Conservation (phyloP, 192 early-diverging fungal genomes). For the Powellomyces hirtus region DNA sequence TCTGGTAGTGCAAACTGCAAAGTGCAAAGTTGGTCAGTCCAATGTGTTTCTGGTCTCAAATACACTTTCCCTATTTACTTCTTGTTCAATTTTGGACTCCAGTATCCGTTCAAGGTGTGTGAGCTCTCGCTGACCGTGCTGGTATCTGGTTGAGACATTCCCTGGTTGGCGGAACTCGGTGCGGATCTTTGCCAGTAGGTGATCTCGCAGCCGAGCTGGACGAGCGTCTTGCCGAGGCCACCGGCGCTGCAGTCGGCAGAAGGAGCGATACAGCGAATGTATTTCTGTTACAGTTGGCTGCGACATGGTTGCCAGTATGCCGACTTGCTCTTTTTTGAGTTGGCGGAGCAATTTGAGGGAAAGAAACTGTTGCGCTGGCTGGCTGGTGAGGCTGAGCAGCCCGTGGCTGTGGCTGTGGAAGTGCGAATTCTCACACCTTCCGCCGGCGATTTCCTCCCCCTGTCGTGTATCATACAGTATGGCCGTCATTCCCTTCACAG, state of each 20-base stretch:
- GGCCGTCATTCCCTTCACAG: too few species aligned
- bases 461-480: too few species aligned
- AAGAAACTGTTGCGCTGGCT: too few species aligned
- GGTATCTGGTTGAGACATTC: neutral
- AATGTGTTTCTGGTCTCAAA: neutral
- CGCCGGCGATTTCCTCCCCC: too few species aligned
- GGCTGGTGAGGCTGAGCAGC: too few species aligned
- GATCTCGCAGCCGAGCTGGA: neutral
- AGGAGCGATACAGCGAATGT: conserved; percentile 21
- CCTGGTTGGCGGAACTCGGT: conserved; percentile 15
- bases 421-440: too few species aligned
- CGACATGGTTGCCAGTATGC: too few species aligned
- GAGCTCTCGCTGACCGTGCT: conserved; percentile 11
- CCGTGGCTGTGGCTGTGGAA: too few species aligned
- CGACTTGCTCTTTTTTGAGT: too few species aligned
- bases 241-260: conserved; percentile 12
- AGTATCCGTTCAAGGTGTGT: conserved; percentile 3
- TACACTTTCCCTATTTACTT: too few species aligned
- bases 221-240: conserved; percentile 24
- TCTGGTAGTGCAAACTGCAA: conserved; percentile 8
- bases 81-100: conserved; percentile 9
- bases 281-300: conserved; percentile 14
- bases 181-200: conserved; percentile 7
- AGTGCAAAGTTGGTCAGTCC: too few species aligned
- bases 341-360: too few species aligned